Evolutionary conservation across 1,284 basidiomycete genomes (phyloP).

Genomic region (Papiliotrema fonsecae): DNA sequence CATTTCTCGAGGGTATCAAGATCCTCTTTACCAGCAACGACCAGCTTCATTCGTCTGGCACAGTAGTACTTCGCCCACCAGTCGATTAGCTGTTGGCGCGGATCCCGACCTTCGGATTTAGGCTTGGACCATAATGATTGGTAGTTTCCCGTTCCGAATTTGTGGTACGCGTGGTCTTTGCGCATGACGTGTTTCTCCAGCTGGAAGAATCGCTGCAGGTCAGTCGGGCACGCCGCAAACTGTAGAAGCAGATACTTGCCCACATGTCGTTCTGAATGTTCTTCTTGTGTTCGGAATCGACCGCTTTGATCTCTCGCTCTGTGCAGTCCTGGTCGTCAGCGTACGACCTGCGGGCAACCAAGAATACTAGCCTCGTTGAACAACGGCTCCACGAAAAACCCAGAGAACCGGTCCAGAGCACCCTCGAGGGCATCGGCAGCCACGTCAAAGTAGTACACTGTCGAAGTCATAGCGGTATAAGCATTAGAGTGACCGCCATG

Average conservation of each 20-base stretch:
- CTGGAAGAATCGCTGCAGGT: constrained; percentile 82
- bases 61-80: constrained; percentile 96
- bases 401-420: constrained; percentile 85
- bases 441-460: constrained; percentile 80
- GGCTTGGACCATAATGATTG: constrained; percentile 69
- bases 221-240: background rate
- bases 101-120: constrained; percentile 66
- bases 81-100: constrained; percentile 81
- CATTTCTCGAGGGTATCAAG: constrained; percentile 43
- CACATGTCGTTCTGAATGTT: constrained; percentile 92
- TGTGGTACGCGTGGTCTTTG: constrained; percentile 78
- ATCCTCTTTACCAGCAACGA: constrained; percentile 79
- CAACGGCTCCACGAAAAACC: constrained; percentile 90
- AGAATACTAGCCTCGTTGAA: constrained; percentile 56
- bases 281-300: constrained; percentile 98
- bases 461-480: constrained; percentile 87
- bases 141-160: constrained; percentile 88
- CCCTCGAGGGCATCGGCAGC: constrained; percentile 76
- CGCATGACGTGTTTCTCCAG: constrained; percentile 84
- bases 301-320: constrained; percentile 89
- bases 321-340: constrained; percentile 62
- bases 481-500: constrained; percentile 92
- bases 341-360: background rate
- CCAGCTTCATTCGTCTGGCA: constrained; percentile 88
- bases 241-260: constrained; percentile 39